Base-by-base conservation (phyloP, 2,329 filamentous ascomycete species). In the Cladophialophora bantiana region DNA sequence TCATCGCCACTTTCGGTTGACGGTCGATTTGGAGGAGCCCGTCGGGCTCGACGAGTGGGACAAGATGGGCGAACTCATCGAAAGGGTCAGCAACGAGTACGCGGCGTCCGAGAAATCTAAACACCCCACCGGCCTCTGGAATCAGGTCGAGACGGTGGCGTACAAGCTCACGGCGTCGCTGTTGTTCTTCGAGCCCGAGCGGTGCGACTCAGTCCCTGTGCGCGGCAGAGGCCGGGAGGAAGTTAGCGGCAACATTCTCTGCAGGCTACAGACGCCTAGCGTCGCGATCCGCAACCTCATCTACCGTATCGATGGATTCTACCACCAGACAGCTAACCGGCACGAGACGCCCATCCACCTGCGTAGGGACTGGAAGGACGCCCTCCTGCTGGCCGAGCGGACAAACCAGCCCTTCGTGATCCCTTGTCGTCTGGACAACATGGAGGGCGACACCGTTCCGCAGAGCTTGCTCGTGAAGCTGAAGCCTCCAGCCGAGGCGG, bases 391-490 rank as follows among this genome's bases (percentile, higher is more conserved):
- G 31, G 56, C 26, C 10, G 40, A 59, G 13, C 26, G 42, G 55
- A 42, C 12, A 4, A 40, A 38, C 2, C 35, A 58, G 55, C 55
- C 55, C 4, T 58, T 58, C 35, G n/a, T 7, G 15, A 34, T 58
- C 7, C 55, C 55, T 18, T 58, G 55, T 20, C 36, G 55, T 9
- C 9, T 58, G 35, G 55, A 58, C 55, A 38, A 58, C 15, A 26
- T 20, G 9, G 55, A 58, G 9, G 55, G 55, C 7, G 20, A 36
- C 9, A 40, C 55, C 9, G 26, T 42, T 38, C 55, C 35, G 12
- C 55, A 58, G 55, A 58, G 20, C 26, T 45, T 58, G 55, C 38
- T 58, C 18, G 55, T 58, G n/a, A 58, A 58, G 55, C 38, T 58
- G 55, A 58, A 58, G 55, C 55, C 55, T 31, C 55, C 55, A 5